Evolutionary conservation across 352 stramenopile species (phyloP).

Genomic region (Globisporangium cylindrosporum): DNA sequence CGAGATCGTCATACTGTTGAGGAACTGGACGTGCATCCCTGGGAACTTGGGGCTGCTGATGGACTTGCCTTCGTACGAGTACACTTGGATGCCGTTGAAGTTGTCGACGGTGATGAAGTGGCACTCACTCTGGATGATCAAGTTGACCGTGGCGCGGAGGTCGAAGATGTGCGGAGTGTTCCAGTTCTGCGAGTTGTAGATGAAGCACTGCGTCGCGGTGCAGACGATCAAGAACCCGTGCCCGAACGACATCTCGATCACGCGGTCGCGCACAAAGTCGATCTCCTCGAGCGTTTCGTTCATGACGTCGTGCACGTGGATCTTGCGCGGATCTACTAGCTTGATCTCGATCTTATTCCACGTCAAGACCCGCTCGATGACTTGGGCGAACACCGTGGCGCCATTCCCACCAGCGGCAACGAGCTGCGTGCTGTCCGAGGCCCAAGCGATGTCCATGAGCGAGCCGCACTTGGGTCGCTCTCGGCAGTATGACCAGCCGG

Average conservation of each 20-base stretch:
- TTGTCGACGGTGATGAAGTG: slow-evolving; percentile 91
- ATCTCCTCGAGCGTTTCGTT: slow-evolving; percentile 91
- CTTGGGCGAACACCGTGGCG: slow-evolving; percentile 85
- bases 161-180: slow-evolving; percentile 94
- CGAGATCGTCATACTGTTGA: slow-evolving; percentile 82
- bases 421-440: slow-evolving; percentile 89
- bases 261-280: slow-evolving; percentile 88
- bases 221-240: slow-evolving; percentile 91
- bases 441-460: slow-evolving; percentile 88
- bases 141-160: slow-evolving; percentile 75
- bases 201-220: slow-evolving; percentile 90
- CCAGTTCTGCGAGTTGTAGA: slow-evolving; percentile 91
- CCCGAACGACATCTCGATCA: slow-evolving; percentile 92
- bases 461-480: slow-evolving; percentile 81
- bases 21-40: slow-evolving; percentile 85
- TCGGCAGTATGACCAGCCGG: slow-evolving; percentile 88
- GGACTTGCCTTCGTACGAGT: slow-evolving; percentile 91
- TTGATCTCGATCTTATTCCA: slow-evolving; percentile 90
- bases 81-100: slow-evolving; percentile 87
- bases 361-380: slow-evolving; percentile 81
- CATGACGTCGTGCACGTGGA: slow-evolving; percentile 87
- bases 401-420: slow-evolving; percentile 86
- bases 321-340: slow-evolving; percentile 82
- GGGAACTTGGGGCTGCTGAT: slow-evolving; percentile 86
- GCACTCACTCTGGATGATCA: slow-evolving; percentile 86